Evolutionary conservation across 768 basidiomycete species (phyloP).

Genomic region (Termitomyces sp.): DNA sequence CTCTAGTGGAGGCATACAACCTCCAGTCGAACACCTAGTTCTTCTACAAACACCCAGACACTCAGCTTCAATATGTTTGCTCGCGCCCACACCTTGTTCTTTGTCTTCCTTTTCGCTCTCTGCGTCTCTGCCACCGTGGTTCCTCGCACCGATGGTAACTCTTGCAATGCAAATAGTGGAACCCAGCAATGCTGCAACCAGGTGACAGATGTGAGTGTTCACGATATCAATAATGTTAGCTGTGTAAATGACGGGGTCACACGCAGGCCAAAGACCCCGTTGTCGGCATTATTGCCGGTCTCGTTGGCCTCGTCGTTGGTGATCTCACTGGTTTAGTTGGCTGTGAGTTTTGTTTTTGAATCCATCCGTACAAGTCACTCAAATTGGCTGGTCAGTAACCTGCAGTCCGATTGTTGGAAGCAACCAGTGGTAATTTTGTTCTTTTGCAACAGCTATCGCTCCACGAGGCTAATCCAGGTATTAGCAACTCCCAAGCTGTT

Average conservation of each 20-base stretch:
- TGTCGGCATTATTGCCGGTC: slow-evolving; percentile 7
- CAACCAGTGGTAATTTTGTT: slow-evolving; percentile 4
- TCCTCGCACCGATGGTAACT: neutral
- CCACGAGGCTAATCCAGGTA: neutral
- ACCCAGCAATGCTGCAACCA: slow-evolving; percentile 4
- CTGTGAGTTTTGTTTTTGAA: slow-evolving; percentile 2
- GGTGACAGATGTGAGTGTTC: neutral
- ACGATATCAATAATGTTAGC: neutral
- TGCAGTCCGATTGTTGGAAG: slow-evolving; percentile 11
- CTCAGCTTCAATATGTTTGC: slow-evolving; percentile 6
- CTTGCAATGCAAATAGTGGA: neutral
- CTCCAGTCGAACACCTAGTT: slow-evolving; percentile 5
- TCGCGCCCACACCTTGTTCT: slow-evolving; percentile 10
- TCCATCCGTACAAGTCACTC: neutral
- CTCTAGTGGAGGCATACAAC: neutral
- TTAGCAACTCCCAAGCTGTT: slow-evolving; percentile 14
- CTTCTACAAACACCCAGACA: neutral
- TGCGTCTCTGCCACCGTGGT: slow-evolving; percentile 3
- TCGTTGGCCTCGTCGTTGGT: slow-evolving; percentile 5
- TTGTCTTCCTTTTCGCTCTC: slow-evolving; percentile 5
- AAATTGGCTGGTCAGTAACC: slow-evolving; percentile 2
- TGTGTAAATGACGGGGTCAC: neutral
- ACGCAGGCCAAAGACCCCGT: slow-evolving; percentile 4
- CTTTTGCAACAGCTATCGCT: neutral
- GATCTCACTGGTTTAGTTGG: slow-evolving; percentile 8